Conservation (phyloP, 306 rosid genomes). For the Lupinus albus region DNA sequence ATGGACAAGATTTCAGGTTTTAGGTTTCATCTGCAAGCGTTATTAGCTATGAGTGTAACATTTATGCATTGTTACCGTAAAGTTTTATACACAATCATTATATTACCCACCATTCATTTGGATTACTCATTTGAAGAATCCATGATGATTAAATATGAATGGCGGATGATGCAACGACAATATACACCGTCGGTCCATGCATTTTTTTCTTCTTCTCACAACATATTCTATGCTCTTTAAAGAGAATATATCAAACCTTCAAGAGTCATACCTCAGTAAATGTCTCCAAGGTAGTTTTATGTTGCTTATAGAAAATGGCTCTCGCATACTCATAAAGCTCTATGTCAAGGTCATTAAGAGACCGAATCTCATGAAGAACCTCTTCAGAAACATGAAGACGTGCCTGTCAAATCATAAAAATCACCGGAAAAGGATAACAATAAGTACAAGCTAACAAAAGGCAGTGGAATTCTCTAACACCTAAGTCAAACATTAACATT, state of each 20-base stretch:
- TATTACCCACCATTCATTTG: too few relatives aligned
- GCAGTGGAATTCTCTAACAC: slow-evolving; percentile 21
- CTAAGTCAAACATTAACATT: slow-evolving; percentile 3
- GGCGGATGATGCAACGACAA: too few relatives aligned
- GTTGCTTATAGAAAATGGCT: slow-evolving; percentile 64
- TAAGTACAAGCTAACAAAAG: slow-evolving; percentile 10
- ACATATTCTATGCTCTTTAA: too few relatives aligned
- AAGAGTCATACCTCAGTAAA: slow-evolving; percentile 55
- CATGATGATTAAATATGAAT: too few relatives aligned
- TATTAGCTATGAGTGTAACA: too few relatives aligned
- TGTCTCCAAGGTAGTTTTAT: slow-evolving; percentile 43
- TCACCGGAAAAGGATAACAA: slow-evolving; percentile 18
- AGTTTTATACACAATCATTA: too few relatives aligned
- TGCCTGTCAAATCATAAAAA: slow-evolving; percentile 57
- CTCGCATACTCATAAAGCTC: slow-evolving; percentile 81
- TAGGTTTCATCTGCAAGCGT: too few relatives aligned
- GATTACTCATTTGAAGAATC: too few relatives aligned
- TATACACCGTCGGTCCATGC: too few relatives aligned
- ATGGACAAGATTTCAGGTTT: neutral
- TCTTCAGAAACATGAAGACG: slow-evolving; percentile 66
- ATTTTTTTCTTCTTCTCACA: too few relatives aligned
- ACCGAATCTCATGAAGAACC: slow-evolving; percentile 63
- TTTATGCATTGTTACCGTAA: too few relatives aligned
- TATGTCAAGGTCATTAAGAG: slow-evolving; percentile 82
- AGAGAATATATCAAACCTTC: neutral